A percentile compares a stretch with the other conserved stretches of the same genome.
Evolutionary conservation across 306 rosid species (phyloP).

Genomic region (Dryas alaskensis): DNA sequence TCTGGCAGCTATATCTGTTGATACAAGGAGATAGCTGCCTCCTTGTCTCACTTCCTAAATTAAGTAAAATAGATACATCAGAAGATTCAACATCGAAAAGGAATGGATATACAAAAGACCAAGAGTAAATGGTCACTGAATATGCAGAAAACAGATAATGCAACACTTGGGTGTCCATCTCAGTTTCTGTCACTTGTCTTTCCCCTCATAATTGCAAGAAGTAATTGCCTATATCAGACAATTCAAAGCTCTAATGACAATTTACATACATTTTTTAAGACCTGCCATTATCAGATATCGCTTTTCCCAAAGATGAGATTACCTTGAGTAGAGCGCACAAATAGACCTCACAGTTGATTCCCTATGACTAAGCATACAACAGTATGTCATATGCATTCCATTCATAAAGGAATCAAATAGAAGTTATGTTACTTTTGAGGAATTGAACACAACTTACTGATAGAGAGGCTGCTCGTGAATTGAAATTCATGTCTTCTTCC

Average conservation of each 20-base stretch:
- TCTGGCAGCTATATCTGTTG: constrained; percentile 87
- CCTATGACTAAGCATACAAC: neutral
- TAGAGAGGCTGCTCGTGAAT: constrained; percentile 66
- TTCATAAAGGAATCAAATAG: neutral
- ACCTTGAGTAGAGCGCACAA: constrained; percentile 7
- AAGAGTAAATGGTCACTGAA: neutral
- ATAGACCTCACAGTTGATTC: neutral
- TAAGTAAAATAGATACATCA: constrained; percentile 16
- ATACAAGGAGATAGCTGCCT: constrained; percentile 79
- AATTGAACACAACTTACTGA: constrained; percentile 8
- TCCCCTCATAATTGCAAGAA: neutral
- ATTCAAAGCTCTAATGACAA: neutral
- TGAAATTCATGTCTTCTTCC: constrained; percentile 77
- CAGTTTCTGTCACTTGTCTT: neutral
- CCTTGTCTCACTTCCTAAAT: constrained; percentile 72
- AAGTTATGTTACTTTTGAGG: neutral
- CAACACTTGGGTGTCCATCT: neutral
- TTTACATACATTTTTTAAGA: neutral
- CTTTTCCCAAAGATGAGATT: neutral
- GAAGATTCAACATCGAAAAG: neutral
- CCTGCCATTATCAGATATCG: neutral
- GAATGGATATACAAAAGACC: neutral
- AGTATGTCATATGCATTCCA: neutral
- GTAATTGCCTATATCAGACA: neutral
- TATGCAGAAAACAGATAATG: neutral